Evolutionary conservation across 2,329 filamentous ascomycete species (phyloP).

Genomic region (Calonectria multiphialidica): DNA sequence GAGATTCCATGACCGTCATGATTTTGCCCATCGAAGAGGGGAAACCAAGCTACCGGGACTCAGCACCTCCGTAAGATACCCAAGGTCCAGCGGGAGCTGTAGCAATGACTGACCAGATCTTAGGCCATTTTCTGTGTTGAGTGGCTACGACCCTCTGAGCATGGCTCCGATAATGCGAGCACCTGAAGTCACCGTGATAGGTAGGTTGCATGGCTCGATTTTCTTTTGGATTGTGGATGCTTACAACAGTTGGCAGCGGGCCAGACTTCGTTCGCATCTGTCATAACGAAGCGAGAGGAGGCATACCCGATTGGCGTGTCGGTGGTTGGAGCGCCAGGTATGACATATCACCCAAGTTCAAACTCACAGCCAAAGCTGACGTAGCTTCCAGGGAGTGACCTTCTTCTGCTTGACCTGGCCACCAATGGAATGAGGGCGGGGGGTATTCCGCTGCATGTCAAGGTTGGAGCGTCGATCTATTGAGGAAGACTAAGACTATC

Average conservation of each 20-base stretch:
- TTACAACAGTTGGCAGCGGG: not conserved
- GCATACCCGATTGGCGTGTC: not conserved
- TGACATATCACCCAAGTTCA: not conserved
- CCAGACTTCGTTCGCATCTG: not conserved
- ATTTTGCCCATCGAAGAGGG: not conserved
- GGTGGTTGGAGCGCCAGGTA: not conserved
- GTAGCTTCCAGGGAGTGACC: not conserved
- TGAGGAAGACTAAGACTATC: not conserved
- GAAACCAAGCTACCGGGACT: not conserved
- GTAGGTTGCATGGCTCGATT: not conserved
- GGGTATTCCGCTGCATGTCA: not conserved
- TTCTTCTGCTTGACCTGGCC: not conserved
- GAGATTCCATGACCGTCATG: not conserved
- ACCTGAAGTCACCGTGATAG: not conserved
- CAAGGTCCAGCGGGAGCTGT: not conserved
- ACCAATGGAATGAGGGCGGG: not conserved
- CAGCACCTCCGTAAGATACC: not conserved
- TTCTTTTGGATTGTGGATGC: not conserved
- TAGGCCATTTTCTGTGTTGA: not conserved
- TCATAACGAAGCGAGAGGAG: not conserved
- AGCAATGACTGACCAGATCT: not conserved
- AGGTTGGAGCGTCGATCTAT: not conserved
- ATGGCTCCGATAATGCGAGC: not conserved
- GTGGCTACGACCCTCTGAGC: not conserved
- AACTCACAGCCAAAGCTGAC: not conserved